phyloP scores from a whole-genome alignment of 1,284 basidiomycete genomes.

The Pisolithus thermaeus region DNA sequence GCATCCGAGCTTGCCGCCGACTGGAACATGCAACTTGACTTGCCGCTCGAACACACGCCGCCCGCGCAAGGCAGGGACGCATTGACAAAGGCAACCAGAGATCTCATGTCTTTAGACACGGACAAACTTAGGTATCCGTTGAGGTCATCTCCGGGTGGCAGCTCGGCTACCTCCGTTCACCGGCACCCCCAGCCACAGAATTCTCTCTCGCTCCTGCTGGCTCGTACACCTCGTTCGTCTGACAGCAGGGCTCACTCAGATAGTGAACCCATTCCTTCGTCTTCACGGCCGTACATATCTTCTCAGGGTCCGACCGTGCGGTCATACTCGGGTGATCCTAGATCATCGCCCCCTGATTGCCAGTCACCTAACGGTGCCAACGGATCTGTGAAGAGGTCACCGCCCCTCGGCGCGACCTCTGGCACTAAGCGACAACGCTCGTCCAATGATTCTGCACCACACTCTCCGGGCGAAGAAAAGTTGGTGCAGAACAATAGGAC shows the following conservation, averaged over 20 bases:
- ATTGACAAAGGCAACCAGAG: conserved; percentile 64
- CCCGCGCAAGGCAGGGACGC: conserved; percentile 46
- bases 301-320: conserved; percentile 7
- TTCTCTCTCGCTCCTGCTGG: conserved; percentile 15
- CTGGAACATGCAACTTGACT: conserved; percentile 33
- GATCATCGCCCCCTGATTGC: conserved; percentile 11
- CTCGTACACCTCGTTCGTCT: conserved; percentile 13
- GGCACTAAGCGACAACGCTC: conserved; percentile 33
- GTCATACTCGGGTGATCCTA: conserved; percentile 10
- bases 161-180: conserved; percentile 8
- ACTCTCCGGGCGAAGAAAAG: conserved; percentile 14
- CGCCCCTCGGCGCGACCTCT: conserved; percentile 19
- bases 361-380: too few relatives aligned
- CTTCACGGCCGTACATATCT: conserved; percentile 4
- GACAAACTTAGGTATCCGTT: conserved; percentile 26
- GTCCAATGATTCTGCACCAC: conserved; percentile 5
- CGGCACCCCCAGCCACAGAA: conserved; percentile 15
- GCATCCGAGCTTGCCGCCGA: conserved; percentile 32
- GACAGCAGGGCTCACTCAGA: conserved; percentile 2
- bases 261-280: conserved; percentile 2
- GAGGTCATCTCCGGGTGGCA: conserved; percentile 9
- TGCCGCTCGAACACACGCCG: conserved; percentile 32
- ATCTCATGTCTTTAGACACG: conserved; percentile 31
- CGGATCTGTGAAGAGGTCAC: conserved; percentile 23
- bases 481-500: conserved; percentile 13